Evolutionary conservation across 2,329 filamentous ascomycete species (phyloP).

Genomic region (Onygena corvina): DNA sequence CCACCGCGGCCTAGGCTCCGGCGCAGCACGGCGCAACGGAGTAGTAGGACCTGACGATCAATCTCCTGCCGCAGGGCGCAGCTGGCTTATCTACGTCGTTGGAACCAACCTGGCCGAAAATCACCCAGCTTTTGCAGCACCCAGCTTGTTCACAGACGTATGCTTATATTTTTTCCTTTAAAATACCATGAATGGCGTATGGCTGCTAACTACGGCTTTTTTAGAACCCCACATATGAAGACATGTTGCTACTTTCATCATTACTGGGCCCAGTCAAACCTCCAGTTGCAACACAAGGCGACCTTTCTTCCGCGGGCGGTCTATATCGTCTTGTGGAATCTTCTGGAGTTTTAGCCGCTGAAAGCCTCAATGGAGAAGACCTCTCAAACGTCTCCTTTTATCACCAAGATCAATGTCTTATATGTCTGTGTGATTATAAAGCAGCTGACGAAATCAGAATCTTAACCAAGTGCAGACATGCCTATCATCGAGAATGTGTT

Average conservation of each 20-base stretch:
- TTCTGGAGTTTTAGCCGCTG: conserved; percentile 36
- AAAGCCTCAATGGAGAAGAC: conserved; percentile 31
- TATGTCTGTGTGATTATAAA: conserved; percentile 56
- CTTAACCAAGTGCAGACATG: conserved; percentile 51
- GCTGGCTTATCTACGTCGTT: conserved; percentile 62
- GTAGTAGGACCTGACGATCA: conserved; percentile 49
- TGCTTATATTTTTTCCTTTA: conserved; percentile 16
- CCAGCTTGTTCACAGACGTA: conserved; percentile 58
- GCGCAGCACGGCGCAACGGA: conserved; percentile 51
- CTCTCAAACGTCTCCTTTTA: conserved; percentile 25
- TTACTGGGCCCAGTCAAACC: conserved; percentile 57
- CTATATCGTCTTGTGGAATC: conserved; percentile 43
- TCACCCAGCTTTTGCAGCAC: conserved; percentile 57
- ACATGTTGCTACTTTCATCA: conserved; percentile 58
- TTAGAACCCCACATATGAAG: conserved; percentile 54
- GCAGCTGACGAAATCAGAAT: conserved; percentile 48
- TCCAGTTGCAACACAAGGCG: conserved; percentile 53
- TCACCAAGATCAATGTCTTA: conserved; percentile 49
- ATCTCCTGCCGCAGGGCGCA: conserved; percentile 42
- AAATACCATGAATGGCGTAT: too few species aligned
- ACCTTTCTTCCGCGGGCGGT: conserved; percentile 51
- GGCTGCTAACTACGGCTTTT: conserved; percentile 5
- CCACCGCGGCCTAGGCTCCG: conserved; percentile 47
- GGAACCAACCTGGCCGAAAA: conserved; percentile 59
- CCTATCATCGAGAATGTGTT: conserved; percentile 58